Conservation (phyloP, 495 filamentous ascomycete genomes). For the Annulohypoxylon stygium region DNA sequence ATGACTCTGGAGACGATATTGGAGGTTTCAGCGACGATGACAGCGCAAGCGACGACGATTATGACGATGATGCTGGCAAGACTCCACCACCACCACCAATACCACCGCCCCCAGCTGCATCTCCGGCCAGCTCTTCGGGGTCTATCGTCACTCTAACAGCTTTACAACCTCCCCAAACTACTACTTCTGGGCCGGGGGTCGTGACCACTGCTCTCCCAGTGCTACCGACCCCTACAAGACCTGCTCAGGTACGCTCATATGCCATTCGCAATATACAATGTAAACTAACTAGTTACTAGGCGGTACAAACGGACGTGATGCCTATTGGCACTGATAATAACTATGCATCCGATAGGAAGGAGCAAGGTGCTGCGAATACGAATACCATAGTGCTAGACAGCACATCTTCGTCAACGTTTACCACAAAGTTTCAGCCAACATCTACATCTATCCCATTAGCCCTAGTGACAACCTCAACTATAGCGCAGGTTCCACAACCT, state of each 20-base stretch:
- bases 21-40: slow-evolving; percentile 31
- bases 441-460: not conserved
- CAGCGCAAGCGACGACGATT: slow-evolving; percentile 17
- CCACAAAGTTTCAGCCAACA: slow-evolving; percentile 3
- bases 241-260: slow-evolving; percentile 15
- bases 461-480: slow-evolving; percentile 1
- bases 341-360: slow-evolving; percentile 16
- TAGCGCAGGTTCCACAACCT: slow-evolving; percentile 2
- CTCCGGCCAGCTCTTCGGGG: slow-evolving; percentile 27
- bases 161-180: slow-evolving; percentile 28
- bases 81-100: slow-evolving; percentile 26
- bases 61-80: slow-evolving; percentile 13
- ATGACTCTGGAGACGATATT: slow-evolving; percentile 24
- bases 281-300: slow-evolving; percentile 25
- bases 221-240: not conserved
- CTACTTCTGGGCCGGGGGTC: not conserved
- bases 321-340: not conserved
- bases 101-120: slow-evolving; percentile 7
- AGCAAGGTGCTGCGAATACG: not conserved
- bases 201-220: slow-evolving; percentile 10
- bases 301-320: not conserved
- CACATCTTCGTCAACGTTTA: not conserved
- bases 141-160: slow-evolving; percentile 36
- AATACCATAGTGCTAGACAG: not conserved
- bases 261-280: not conserved